Evolutionary conservation across 129 eudicot species (phyloP).

Genomic region (Tanacetum coccineum): DNA sequence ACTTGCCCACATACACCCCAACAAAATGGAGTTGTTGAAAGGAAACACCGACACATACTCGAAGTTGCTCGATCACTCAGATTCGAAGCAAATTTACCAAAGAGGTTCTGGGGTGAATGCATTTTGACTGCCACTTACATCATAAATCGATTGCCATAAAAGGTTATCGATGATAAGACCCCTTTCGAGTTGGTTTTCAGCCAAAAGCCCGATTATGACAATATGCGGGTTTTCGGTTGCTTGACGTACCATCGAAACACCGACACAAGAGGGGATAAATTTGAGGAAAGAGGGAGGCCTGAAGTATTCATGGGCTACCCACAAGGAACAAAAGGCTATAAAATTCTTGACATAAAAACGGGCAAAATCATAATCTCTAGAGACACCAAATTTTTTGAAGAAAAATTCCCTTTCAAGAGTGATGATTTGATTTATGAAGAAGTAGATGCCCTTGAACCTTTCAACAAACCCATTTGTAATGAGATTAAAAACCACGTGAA

Average conservation of each 20-base stretch:
- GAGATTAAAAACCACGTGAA: constrained; percentile 5
- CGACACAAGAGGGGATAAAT: not conserved
- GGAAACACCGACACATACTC: constrained; percentile 1
- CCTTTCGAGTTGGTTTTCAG: not conserved
- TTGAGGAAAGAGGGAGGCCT: not conserved
- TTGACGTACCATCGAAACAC: not conserved
- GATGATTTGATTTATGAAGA: not conserved
- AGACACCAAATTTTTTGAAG: constrained; percentile 13
- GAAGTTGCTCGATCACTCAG: constrained; percentile 3
- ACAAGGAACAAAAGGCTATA: constrained; percentile 6
- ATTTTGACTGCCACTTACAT: not conserved
- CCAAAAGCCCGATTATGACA: constrained; percentile 2
- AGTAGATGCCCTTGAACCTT: constrained; percentile 1
- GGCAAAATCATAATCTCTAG: constrained; percentile 12
- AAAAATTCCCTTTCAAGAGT: constrained; percentile 10
- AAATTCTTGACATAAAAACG: not conserved
- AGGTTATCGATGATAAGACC: not conserved
- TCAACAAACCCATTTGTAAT: constrained; percentile 12
- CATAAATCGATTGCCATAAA: not conserved
- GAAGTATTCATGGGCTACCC: not conserved
- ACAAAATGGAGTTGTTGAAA: too few relatives aligned
- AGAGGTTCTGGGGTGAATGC: not conserved
- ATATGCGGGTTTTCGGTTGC: not conserved
- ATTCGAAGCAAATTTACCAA: not conserved
- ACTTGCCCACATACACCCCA: not conserved